Evolutionary conservation across 768 basidiomycete genomes (phyloP).

Genomic region (Royoungia palumana): DNA sequence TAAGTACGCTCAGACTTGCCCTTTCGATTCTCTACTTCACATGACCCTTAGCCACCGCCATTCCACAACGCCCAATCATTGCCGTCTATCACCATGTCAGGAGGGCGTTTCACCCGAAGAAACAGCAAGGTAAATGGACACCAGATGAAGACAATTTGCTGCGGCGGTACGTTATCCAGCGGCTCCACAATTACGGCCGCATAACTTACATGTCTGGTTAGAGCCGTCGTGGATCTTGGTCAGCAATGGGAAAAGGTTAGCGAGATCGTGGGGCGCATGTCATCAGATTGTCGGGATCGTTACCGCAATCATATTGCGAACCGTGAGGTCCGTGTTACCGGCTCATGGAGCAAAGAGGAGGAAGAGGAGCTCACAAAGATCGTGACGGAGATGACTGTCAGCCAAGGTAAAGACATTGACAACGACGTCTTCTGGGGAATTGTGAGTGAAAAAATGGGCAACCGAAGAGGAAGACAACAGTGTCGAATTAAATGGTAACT

Average conservation of each 20-base stretch:
- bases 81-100: conserved; percentile 84
- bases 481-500: conserved; percentile 85
- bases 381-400: conserved; percentile 70
- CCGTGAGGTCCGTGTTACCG: conserved; percentile 57
- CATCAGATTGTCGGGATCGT: conserved; percentile 79
- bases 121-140: conserved; percentile 68
- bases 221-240: conserved; percentile 67
- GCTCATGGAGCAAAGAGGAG: conserved; percentile 78
- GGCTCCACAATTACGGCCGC: background rate
- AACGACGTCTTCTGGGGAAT: conserved; percentile 82
- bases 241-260: conserved; percentile 83
- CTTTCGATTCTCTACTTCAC: conserved; percentile 4
- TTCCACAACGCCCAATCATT: conserved; percentile 74
- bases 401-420: conserved; percentile 69
- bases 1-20: conserved; percentile 49
- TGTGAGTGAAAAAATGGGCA: conserved; percentile 75
- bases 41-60: conserved; percentile 51
- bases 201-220: conserved; percentile 26
- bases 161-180: conserved; percentile 46
- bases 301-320: conserved; percentile 80
- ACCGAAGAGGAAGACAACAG: conserved; percentile 72
- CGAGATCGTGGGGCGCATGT: conserved; percentile 65
- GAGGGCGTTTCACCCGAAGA: conserved; percentile 64
- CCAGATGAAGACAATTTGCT: conserved; percentile 61
- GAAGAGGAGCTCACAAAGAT: conserved; percentile 72